A percentile compares a stretch with the other conserved stretches of the same genome.
Conservation (phyloP, 129 eudicot species). For the Centella asiatica region DNA sequence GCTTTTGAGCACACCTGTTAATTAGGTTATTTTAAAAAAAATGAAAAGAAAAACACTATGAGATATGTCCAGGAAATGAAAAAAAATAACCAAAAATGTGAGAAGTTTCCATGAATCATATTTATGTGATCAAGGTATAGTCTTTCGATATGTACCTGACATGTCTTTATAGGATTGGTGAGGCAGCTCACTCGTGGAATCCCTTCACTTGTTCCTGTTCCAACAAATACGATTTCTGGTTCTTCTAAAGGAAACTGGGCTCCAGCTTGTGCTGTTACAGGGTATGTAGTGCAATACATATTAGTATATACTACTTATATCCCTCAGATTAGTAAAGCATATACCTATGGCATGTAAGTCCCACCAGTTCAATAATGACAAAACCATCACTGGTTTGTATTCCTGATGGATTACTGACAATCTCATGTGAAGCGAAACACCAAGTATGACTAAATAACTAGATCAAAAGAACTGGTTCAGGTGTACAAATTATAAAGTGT, state of each 20-base stretch:
- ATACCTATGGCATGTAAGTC: background rate
- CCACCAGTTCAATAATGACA: background rate
- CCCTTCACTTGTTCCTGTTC: constrained; percentile 98
- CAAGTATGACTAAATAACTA: background rate
- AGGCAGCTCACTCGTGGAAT: constrained; percentile 99
- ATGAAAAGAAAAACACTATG: too few species aligned
- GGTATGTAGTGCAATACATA: constrained; percentile 16
- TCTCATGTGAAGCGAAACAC: background rate
- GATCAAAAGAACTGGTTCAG: background rate
- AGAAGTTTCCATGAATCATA: background rate
- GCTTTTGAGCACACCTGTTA: constrained; percentile 82
- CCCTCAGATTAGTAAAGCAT: background rate
- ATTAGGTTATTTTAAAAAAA: too few species aligned
- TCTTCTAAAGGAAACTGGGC: constrained; percentile 29
- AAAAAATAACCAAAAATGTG: background rate
- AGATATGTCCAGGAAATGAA: background rate
- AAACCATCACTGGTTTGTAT: background rate
- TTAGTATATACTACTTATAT: background rate
- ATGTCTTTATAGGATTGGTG: constrained; percentile 60
- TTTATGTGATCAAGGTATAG: background rate
- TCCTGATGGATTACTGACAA: background rate
- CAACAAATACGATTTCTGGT: constrained; percentile 84
- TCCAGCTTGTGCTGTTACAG: constrained; percentile 28
- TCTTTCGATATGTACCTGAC: constrained; percentile 37
- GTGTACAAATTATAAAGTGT: background rate